These are phyloP conservation scores for Mucor racemosus DNA, from an alignment of 371 early-diverging fungal species.

Conservation along the genomic window DNA sequence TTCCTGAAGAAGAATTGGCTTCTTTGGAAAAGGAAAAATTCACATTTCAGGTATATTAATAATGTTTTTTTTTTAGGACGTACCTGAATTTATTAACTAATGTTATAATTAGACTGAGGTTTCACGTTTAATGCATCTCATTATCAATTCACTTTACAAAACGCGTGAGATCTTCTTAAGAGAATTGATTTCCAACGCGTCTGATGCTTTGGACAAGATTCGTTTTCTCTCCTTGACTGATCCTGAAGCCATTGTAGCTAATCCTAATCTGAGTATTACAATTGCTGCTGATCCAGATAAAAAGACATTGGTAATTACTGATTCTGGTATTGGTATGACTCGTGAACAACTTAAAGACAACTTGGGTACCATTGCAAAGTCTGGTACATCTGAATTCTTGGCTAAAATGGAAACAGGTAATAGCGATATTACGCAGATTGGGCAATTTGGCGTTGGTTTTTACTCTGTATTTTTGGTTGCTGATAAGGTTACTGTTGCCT, in stretches of 20 bases:
- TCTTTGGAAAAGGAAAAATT: conserved; percentile 43
- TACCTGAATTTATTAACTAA: conserved; percentile 14
- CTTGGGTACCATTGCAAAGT: conserved; percentile 97
- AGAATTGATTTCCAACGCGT: conserved; percentile 96
- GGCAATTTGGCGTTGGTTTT: conserved; percentile 99
- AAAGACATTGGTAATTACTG: conserved; percentile 80
- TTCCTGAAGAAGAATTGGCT: conserved; percentile 39
- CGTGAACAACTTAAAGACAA: conserved; percentile 86
- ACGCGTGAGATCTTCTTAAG: conserved; percentile 91
- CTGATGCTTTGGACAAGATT: conserved; percentile 97
- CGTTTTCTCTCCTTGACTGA: conserved; percentile 80
- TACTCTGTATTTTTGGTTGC: conserved; percentile 95
- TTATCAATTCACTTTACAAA: conserved; percentile 91
- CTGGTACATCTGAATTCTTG: conserved; percentile 86
- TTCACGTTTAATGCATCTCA: conserved; percentile 86
- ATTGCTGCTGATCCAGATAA: conserved; percentile 74
- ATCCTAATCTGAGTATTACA: conserved; percentile 71
- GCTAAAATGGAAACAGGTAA: conserved; percentile 63
- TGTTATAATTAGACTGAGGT: conserved; percentile 62
- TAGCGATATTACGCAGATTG: conserved; percentile 80
- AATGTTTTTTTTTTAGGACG: too few relatives aligned
- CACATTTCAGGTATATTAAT: conserved; percentile 38
- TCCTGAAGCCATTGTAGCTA: conserved; percentile 56
- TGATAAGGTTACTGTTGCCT: conserved; percentile 93
- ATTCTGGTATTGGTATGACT: conserved; percentile 98